A percentile compares a stretch with the other conserved stretches of the same genome.
These are phyloP conservation scores for Alternaria brassicae DNA, from an alignment of 2,329 filamentous ascomycete species.

Conservation along the genomic window DNA sequence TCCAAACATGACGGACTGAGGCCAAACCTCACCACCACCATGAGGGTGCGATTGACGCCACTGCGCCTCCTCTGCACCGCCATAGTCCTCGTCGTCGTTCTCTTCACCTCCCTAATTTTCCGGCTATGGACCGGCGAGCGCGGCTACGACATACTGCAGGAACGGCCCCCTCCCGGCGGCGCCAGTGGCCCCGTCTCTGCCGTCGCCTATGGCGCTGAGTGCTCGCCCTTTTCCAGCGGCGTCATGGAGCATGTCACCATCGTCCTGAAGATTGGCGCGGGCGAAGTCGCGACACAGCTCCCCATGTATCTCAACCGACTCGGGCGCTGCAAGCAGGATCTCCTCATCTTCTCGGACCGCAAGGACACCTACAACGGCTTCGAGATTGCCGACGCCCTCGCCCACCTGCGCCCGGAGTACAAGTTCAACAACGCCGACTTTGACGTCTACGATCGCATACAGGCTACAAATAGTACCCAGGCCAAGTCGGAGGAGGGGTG, in stretches of 20 bases:
- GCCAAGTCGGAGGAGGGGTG: constrained; percentile 60
- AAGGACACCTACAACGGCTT: constrained; percentile 59
- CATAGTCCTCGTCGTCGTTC: constrained; percentile 31
- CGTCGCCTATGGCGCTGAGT: constrained; percentile 40
- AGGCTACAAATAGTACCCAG: constrained; percentile 46
- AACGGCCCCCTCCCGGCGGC: constrained; percentile 31
- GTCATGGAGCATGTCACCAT: constrained; percentile 59
- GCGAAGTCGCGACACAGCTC: constrained; percentile 64
- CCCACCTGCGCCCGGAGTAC: constrained; percentile 52
- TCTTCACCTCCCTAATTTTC: constrained; percentile 31
- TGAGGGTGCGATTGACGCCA: constrained; percentile 48
- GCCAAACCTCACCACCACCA: constrained; percentile 31
- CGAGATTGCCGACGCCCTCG: constrained; percentile 58
- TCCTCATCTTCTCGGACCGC: constrained; percentile 66
- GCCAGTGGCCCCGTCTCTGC: constrained; percentile 27
- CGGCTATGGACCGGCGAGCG: constrained; percentile 36
- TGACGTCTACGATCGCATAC: constrained; percentile 58
- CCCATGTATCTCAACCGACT: constrained; percentile 63
- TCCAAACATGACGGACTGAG: constrained; percentile 22
- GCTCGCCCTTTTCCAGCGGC: constrained; percentile 42
- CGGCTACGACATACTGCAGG: constrained; percentile 42
- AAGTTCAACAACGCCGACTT: constrained; percentile 58
- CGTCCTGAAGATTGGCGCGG: constrained; percentile 65
- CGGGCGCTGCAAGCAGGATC: constrained; percentile 62
- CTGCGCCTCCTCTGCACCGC: constrained; percentile 44